Evolutionary conservation across 192 early-diverging fungal genomes (phyloP).

Genomic region (Phycomyces blakesleeanus): DNA sequence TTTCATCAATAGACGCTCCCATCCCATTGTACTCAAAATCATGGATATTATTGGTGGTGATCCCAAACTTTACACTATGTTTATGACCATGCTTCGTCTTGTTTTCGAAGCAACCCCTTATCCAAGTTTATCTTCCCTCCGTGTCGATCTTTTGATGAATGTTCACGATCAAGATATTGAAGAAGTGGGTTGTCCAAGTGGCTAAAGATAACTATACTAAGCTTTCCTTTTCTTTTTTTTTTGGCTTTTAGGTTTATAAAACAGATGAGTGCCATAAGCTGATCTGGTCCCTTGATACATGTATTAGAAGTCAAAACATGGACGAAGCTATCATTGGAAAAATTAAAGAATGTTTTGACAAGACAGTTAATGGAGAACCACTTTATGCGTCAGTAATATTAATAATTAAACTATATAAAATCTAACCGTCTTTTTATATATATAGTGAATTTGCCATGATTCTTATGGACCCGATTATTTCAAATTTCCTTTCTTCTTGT

Average conservation of each 20-base stretch:
- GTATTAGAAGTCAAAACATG: slow-evolving; percentile 51
- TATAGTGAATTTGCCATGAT: slow-evolving; percentile 56
- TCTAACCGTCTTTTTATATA: slow-evolving; percentile 4
- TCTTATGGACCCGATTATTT: slow-evolving; percentile 49
- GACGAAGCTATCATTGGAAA: slow-evolving; percentile 51
- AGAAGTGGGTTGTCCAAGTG: slow-evolving; percentile 25
- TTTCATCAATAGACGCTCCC: slow-evolving; percentile 24
- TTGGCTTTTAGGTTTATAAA: slow-evolving; percentile 48
- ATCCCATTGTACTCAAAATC: slow-evolving; percentile 32
- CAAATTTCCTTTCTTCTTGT: slow-evolving; percentile 48
- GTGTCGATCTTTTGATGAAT: slow-evolving; percentile 56
- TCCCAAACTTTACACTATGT: slow-evolving; percentile 40
- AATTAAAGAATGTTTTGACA: slow-evolving; percentile 54
- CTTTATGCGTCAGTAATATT: slow-evolving; percentile 44
- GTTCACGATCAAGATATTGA: slow-evolving; percentile 50
- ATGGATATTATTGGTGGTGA: slow-evolving; percentile 44
- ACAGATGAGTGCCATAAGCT: slow-evolving; percentile 49
- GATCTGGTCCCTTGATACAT: slow-evolving; percentile 55
- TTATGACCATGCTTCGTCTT: slow-evolving; percentile 29
- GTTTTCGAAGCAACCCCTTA: slow-evolving; percentile 34
- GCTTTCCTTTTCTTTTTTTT: neutral
- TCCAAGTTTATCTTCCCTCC: slow-evolving; percentile 43
- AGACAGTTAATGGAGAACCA: slow-evolving; percentile 41
- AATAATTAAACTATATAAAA: neutral
- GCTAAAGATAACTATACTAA: neutral